Conservation (phyloP, 805 yeast genomes). For the Sugiyamaella marilandica region DNA sequence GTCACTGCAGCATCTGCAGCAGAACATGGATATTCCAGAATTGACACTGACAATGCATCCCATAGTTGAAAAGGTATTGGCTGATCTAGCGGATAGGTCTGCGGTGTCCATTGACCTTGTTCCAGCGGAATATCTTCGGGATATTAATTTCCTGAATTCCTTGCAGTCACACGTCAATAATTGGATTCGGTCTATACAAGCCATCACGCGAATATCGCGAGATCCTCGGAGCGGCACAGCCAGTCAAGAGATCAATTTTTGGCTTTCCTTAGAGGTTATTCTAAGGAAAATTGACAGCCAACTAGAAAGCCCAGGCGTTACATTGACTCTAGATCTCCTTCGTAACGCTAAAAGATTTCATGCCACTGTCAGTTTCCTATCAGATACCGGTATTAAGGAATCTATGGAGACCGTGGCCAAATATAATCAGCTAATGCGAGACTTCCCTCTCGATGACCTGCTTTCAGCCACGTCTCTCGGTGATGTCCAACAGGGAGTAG, state of each 20-base stretch:
- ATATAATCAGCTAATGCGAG: conserved; percentile 62
- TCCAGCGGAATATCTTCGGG: conserved; percentile 39
- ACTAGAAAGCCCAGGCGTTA: conserved; percentile 49
- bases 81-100: conserved; percentile 25
- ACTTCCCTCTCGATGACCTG: conserved; percentile 63
- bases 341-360: conserved; percentile 73
- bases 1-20: conserved; percentile 63
- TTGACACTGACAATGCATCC: conserved; percentile 51
- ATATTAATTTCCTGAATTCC: conserved; percentile 56
- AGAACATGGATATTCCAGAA: conserved; percentile 64
- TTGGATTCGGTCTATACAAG: conserved; percentile 66
- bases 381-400: conserved; percentile 65
- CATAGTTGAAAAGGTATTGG: conserved; percentile 39
- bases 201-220: conserved; percentile 49
- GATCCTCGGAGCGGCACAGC: conserved; percentile 53
- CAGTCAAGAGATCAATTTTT: conserved; percentile 68
- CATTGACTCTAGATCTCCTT: conserved; percentile 54
- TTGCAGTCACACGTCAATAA: conserved; percentile 65
- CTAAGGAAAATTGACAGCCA: conserved; percentile 55
- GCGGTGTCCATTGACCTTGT: conserved; percentile 27
- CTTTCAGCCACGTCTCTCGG: conserved; percentile 42
- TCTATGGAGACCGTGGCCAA: conserved; percentile 47
- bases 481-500: conserved; percentile 43
- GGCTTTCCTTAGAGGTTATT: conserved; percentile 68
- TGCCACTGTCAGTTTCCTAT: conserved; percentile 63